A percentile compares a stretch with the other conserved stretches of the same genome.
phyloP scores from a whole-genome alignment of 208 protist genomes.

The Plasmodiophora brassicae region DNA sequence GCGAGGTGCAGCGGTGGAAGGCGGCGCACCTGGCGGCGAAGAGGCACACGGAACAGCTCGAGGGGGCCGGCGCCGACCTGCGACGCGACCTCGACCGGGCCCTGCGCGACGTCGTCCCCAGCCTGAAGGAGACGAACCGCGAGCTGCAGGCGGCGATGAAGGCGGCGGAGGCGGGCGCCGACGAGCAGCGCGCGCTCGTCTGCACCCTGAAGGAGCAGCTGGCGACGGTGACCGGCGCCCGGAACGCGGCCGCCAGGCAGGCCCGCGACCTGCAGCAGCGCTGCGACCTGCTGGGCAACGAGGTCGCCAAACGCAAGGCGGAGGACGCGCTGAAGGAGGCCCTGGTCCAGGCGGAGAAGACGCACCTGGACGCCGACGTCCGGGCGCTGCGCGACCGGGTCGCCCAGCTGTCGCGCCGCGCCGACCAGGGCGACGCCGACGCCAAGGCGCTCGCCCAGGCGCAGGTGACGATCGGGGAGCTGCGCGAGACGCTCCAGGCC shows the following conservation, averaged over 20 bases:
- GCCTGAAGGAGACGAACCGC: background rate
- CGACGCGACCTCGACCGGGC: background rate
- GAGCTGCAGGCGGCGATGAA: background rate
- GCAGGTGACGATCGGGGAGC: background rate
- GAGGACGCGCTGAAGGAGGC: constrained; percentile 9
- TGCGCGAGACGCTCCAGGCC: background rate
- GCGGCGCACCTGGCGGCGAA: background rate
- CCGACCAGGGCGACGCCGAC: background rate
- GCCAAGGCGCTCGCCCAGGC: background rate
- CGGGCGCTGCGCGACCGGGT: background rate
- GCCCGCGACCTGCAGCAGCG: background rate
- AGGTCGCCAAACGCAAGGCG: background rate
- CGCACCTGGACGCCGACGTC: background rate
- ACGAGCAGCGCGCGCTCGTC: background rate
- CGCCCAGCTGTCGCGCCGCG: background rate
- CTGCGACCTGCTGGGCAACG: background rate
- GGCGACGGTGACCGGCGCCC: background rate
- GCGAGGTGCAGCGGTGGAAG: background rate
- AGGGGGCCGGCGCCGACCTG: no score
- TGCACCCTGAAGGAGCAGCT: background rate
- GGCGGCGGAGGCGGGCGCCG: background rate
- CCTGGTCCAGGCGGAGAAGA: background rate
- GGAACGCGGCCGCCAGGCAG: background rate
- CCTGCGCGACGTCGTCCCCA: background rate
- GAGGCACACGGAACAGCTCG: background rate